phyloP scores from a whole-genome alignment of 495 filamentous ascomycete genomes.

The Penicillium herquei region DNA sequence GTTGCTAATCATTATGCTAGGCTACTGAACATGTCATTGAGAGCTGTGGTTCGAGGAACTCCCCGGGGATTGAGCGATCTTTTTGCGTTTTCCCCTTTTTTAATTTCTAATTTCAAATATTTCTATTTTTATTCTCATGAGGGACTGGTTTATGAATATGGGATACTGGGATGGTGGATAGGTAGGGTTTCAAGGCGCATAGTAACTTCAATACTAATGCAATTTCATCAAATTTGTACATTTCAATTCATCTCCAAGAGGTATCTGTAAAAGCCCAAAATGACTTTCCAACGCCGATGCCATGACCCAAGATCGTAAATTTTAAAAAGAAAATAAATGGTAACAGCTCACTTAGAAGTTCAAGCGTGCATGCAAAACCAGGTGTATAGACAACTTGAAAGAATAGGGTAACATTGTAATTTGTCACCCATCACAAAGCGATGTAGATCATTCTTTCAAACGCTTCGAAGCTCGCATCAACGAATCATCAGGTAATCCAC shows the following conservation, averaged over 20 bases:
- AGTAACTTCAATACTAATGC: slow-evolving; percentile 1
- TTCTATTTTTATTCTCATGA: background rate
- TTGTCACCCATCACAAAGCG: background rate
- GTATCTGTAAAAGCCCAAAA: slow-evolving; percentile 7
- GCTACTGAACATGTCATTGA: background rate
- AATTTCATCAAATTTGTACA: background rate
- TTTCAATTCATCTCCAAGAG: background rate
- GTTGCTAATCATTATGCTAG: background rate
- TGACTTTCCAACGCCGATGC: slow-evolving; percentile 6
- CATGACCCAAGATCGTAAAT: background rate
- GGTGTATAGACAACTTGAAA: background rate
- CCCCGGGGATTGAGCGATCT: too few relatives aligned
- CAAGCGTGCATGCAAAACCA: background rate
- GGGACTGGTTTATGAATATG: background rate
- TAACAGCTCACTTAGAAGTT: background rate
- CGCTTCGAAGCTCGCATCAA: slow-evolving; percentile 51
- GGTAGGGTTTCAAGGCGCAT: slow-evolving; percentile 6
- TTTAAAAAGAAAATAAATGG: background rate
- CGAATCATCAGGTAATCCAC: slow-evolving; percentile 81
- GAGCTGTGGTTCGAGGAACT: background rate
- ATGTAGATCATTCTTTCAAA: slow-evolving; percentile 36
- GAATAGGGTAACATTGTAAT: background rate
- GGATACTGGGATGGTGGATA: slow-evolving; percentile 4
- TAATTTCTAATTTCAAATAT: background rate
- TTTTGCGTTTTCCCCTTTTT: background rate